These are phyloP conservation scores for Cladosporium sp. DNA, from an alignment of 2,329 filamentous ascomycete species.

Conservation along the genomic window DNA sequence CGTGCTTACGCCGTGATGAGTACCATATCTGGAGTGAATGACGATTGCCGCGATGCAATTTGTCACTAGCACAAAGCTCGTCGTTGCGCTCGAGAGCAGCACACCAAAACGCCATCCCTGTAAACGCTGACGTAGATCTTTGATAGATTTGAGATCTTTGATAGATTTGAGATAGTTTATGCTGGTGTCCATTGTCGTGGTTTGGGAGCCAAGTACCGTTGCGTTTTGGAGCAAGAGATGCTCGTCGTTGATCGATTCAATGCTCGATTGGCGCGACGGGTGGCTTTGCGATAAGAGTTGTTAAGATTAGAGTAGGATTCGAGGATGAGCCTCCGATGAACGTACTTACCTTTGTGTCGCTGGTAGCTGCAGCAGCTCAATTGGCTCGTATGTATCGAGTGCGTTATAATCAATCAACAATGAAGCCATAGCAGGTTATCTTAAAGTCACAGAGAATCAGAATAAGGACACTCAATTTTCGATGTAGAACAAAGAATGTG, in stretches of 20 bases:
- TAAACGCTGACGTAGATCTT: background rate
- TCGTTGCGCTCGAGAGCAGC: background rate
- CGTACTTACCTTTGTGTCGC: background rate
- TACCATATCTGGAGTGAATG: background rate
- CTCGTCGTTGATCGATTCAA: background rate
- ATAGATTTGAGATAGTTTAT: no score
- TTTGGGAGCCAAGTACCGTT: background rate
- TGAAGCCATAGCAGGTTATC: no score
- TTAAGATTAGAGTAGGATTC: background rate
- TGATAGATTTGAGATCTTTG: background rate
- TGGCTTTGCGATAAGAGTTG: background rate
- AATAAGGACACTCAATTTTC: no score
- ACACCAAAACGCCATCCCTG: constrained; percentile 2
- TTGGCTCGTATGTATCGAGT: background rate
- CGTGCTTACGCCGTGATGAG: constrained; percentile 21
- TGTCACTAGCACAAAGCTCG: background rate
- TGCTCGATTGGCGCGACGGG: background rate
- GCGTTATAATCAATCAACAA: background rate
- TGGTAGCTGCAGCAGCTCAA: background rate
- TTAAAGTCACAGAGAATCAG: no score
- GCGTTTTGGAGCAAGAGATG: background rate
- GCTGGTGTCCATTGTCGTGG: background rate
- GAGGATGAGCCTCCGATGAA: background rate
- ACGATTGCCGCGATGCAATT: background rate
- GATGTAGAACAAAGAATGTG: no score